Conservation (phyloP, 352 stramenopile species). For the Globisporangium paddicum region DNA sequence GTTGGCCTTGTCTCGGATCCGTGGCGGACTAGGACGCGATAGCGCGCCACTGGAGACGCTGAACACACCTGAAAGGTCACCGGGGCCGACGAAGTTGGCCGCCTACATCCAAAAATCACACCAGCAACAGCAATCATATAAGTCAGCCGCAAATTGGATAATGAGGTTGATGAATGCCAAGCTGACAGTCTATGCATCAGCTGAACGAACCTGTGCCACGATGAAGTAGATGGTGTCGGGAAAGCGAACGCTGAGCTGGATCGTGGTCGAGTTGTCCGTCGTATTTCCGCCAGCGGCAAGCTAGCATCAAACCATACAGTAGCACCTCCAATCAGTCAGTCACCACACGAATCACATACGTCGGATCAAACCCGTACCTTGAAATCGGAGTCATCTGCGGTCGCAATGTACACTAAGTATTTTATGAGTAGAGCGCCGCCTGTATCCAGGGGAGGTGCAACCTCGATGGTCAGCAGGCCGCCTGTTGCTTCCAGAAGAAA, state of each 20-base stretch:
- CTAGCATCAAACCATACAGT: not conserved
- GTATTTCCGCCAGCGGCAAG: not conserved
- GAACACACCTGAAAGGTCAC: slow-evolving; percentile 26
- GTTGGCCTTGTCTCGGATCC: slow-evolving; percentile 12
- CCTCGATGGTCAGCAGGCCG: slow-evolving; percentile 32
- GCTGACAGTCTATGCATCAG: too few relatives aligned
- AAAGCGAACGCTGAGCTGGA: slow-evolving; percentile 31
- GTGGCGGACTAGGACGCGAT: slow-evolving; percentile 38
- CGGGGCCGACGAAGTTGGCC: slow-evolving; percentile 36
- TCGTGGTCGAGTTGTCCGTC: slow-evolving; percentile 13
- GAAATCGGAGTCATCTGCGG: not conserved
- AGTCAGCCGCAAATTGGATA: too few relatives aligned
- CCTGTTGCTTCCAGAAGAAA: slow-evolving; percentile 31
- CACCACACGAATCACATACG: not conserved
- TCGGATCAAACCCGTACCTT: not conserved
- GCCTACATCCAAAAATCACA: slow-evolving; percentile 16
- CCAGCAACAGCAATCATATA: not conserved
- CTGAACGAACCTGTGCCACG: slow-evolving; percentile 24
- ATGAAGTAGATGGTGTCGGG: slow-evolving; percentile 33
- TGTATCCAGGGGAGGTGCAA: slow-evolving; percentile 28
- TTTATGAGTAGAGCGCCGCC: slow-evolving; percentile 34
- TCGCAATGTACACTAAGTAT: slow-evolving; percentile 22
- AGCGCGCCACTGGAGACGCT: slow-evolving; percentile 24
- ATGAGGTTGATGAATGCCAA: too few relatives aligned
- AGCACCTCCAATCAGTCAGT: not conserved